Percentiles rank a stretch among this genome's conserved stretches.
Evolutionary conservation across 2,329 filamentous ascomycete species (phyloP).

Genomic region (Penicillium janthinellum): DNA sequence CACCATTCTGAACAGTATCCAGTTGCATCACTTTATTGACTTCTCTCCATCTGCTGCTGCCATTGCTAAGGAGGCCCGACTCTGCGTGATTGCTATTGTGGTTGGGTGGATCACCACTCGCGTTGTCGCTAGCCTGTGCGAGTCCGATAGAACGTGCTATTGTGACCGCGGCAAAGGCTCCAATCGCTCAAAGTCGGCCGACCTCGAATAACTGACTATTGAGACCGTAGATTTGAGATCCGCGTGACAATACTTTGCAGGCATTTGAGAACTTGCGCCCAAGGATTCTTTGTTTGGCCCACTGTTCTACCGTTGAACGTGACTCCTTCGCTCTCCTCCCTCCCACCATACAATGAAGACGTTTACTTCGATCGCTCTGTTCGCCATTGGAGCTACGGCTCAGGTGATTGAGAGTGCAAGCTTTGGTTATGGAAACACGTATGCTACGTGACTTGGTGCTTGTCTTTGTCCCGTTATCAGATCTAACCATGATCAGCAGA

Average conservation of each 20-base stretch:
- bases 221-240: background rate
- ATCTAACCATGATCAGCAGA: slow-evolving; percentile 42
- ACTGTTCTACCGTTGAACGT: slow-evolving; percentile 9
- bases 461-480: background rate
- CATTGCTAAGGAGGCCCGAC: slow-evolving; percentile 54
- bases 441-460: slow-evolving; percentile 22
- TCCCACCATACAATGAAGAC: slow-evolving; percentile 41
- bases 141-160: slow-evolving; percentile 22
- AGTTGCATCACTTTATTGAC: slow-evolving; percentile 55
- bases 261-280: slow-evolving; percentile 2
- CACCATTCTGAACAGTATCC: slow-evolving; percentile 44
- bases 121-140: slow-evolving; percentile 38
- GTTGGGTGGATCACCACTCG: slow-evolving; percentile 49
- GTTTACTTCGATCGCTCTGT: slow-evolving; percentile 45
- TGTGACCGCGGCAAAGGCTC: slow-evolving; percentile 9
- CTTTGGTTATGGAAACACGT: slow-evolving; percentile 73
- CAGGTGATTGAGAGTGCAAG: slow-evolving; percentile 73
- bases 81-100: slow-evolving; percentile 53
- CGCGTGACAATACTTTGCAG: slow-evolving; percentile 1
- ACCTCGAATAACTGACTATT: slow-evolving; percentile 9
- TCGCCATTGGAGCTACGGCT: slow-evolving; percentile 57
- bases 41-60: slow-evolving; percentile 52
- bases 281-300: slow-evolving; percentile 2
- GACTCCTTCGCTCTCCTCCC: slow-evolving; percentile 10
- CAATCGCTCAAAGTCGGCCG: slow-evolving; percentile 9